These are phyloP conservation scores for Clohesyomyces aquaticus DNA, from an alignment of 495 filamentous ascomycete genomes.

Conservation along the genomic window DNA sequence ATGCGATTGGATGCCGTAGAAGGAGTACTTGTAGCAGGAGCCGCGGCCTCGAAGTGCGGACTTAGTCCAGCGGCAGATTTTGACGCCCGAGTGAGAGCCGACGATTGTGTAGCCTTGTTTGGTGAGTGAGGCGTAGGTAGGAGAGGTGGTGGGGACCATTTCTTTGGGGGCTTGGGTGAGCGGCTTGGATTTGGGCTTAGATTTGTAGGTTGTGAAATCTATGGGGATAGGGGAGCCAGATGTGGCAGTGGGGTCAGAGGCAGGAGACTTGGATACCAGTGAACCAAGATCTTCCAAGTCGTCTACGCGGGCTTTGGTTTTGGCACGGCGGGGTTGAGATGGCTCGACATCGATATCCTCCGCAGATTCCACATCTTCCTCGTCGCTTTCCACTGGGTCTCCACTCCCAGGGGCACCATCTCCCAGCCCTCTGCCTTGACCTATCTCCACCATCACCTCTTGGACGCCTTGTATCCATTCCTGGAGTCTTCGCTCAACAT, in stretches of 20 bases:
- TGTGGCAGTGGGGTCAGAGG: slow-evolving; percentile 46
- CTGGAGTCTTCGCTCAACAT: slow-evolving; percentile 63
- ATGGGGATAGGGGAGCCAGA: slow-evolving; percentile 65
- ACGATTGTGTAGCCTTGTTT: slow-evolving; percentile 97
- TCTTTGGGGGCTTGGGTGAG: slow-evolving; percentile 67
- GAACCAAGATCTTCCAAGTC: slow-evolving; percentile 87
- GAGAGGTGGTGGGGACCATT: slow-evolving; percentile 90
- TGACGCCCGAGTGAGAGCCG: slow-evolving; percentile 92
- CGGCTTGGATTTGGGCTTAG: slow-evolving; percentile 46
- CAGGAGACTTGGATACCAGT: slow-evolving; percentile 56
- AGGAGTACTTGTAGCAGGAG: slow-evolving; percentile 95
- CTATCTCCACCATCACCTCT: slow-evolving; percentile 68
- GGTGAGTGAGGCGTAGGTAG: slow-evolving; percentile 83
- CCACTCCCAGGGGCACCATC: slow-evolving; percentile 82
- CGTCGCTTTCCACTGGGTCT: slow-evolving; percentile 80
- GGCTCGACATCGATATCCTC: slow-evolving; percentile 64
- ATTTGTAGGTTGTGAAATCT: slow-evolving; percentile 77
- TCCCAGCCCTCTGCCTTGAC: slow-evolving; percentile 66
- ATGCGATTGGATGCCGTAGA: slow-evolving; percentile 94
- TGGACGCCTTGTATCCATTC: slow-evolving; percentile 81
- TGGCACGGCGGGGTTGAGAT: slow-evolving; percentile 44
- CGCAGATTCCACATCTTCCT: slow-evolving; percentile 63
- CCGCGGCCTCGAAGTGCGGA: slow-evolving; percentile 93
- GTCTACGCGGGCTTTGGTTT: slow-evolving; percentile 56
- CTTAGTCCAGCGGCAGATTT: slow-evolving; percentile 98